Evolutionary conservation across 345 rosid genomes (phyloP), one percentile per base, ranked within the genome.

Genomic region (Lagerstroemia speciosa): DNA sequence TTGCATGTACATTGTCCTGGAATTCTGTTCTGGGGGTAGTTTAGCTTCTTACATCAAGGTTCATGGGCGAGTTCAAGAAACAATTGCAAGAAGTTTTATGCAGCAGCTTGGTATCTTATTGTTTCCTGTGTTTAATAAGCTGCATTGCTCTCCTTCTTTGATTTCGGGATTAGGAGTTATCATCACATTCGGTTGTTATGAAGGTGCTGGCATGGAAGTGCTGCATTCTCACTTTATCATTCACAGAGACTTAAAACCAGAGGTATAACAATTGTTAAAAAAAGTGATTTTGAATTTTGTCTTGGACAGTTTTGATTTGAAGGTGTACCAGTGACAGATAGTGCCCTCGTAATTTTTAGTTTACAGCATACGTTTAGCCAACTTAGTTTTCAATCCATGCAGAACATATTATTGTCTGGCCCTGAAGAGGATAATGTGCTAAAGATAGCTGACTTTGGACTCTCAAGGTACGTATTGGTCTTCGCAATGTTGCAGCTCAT

Each of bases 391-490:
- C 26, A 2, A n/a, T 38, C 10, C 31, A 66, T 60, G 66, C 76
- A 87, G 91, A 87, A 89, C 77, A 84, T 89, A 67, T 75, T 89
- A 68, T 66, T 86, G 17, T 75, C 80, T 31, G 81, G 83, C 50
- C 52, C 73, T 41, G 83, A 80, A 65, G 73, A 64, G 46, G 80
- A 83, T 57, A 67, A 62, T 40, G 83, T 82, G 72, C 84, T 89
- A 74, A 89, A 85, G 82, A 84, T 89, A 68, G 85, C 96, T 72
- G 91, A 89, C 78, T 89, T 89, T 77, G 87, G 96, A 67, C 83
- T 87, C 37, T 76, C 89, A 68, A 80, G 96, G 96, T 89, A 80
- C 8, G 11, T 15, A 19, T 34, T 36, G 9, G 15, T 60, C 37
- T 61, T 3, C 12, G 32, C 10, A 66, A 19, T 22, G 20, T 60